Conservation (phyloP, 2,329 filamentous ascomycete genomes). For the Aspergillus hiratsukae region DNA sequence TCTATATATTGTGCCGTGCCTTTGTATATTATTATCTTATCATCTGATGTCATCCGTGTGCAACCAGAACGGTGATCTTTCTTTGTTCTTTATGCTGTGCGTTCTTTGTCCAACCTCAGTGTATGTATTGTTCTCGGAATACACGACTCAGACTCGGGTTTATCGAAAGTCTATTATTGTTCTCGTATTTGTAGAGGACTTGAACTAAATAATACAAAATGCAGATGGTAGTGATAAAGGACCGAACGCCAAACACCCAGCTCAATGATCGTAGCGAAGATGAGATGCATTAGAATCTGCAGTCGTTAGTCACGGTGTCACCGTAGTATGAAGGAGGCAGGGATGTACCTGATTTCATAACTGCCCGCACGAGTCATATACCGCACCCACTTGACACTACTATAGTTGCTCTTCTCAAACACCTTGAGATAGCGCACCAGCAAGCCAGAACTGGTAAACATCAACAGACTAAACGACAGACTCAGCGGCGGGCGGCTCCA, state of each 20-base stretch:
- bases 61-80: not conserved
- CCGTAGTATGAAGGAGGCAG: slow-evolving; percentile 4
- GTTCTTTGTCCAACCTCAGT: not conserved
- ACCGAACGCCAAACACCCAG: slow-evolving; percentile 25
- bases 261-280: slow-evolving; percentile 11
- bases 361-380: slow-evolving; percentile 98
- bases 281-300: slow-evolving; percentile 15
- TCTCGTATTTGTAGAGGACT: not conserved
- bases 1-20: slow-evolving; percentile 4
- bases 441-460: slow-evolving; percentile 95
- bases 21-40: not conserved
- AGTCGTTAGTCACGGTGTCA: slow-evolving; percentile 3
- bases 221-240: not conserved
- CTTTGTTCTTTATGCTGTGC: not conserved
- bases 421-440: slow-evolving; percentile 95
- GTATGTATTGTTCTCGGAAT: not conserved
- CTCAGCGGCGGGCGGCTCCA: slow-evolving; percentile 93
- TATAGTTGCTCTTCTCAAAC: slow-evolving; percentile 99
- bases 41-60: not conserved
- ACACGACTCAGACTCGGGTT: not conserved
- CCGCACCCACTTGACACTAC: slow-evolving; percentile 96
- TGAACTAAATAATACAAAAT: not conserved
- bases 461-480: slow-evolving; percentile 86
- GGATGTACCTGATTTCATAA: slow-evolving; percentile 80
- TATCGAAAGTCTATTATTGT: not conserved